Percentiles rank a stretch among this genome's conserved stretches.
Evolutionary conservation across 1,284 basidiomycete species (phyloP).

Genomic region (Waitea zeae): DNA sequence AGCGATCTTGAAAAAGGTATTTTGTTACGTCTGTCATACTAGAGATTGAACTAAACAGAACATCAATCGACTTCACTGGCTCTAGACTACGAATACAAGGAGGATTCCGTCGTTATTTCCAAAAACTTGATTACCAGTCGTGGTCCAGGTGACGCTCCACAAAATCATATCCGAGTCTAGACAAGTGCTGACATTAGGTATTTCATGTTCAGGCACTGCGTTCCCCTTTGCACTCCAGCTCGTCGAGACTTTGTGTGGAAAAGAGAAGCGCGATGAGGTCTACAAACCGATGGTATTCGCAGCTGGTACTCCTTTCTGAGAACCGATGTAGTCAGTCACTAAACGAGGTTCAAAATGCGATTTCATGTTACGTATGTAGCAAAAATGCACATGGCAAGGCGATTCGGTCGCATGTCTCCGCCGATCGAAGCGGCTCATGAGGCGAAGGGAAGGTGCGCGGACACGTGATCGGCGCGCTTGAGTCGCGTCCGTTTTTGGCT

Average conservation of each 20-base stretch:
- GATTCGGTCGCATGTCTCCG: no score
- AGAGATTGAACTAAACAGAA: not conserved
- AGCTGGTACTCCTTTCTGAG: constrained; percentile 16
- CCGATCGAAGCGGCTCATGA: no score
- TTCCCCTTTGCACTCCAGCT: constrained; percentile 64
- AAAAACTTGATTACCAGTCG: constrained; percentile 67
- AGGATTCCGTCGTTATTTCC: constrained; percentile 63
- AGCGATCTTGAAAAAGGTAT: constrained; percentile 38
- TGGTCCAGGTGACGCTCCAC: constrained; percentile 41
- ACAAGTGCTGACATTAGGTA: constrained; percentile 1
- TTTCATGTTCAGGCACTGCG: constrained; percentile 34
- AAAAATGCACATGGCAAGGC: no score
- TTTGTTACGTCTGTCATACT: no score
- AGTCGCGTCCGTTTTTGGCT: no score
- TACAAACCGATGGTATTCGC: constrained; percentile 67
- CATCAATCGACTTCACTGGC: not conserved
- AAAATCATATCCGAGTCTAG: not conserved
- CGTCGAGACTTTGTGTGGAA: constrained; percentile 51
- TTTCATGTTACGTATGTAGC: no score
- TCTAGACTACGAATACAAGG: constrained; percentile 60
- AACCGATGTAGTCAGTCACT: no score
- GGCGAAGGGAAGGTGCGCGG: no score
- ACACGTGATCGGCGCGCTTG: no score
- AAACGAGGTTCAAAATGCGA: no score
- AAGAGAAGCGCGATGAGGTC: constrained; percentile 49